Conservation (phyloP, 2,329 filamentous ascomycete genomes). For the Pyrenochaeta sp. region DNA sequence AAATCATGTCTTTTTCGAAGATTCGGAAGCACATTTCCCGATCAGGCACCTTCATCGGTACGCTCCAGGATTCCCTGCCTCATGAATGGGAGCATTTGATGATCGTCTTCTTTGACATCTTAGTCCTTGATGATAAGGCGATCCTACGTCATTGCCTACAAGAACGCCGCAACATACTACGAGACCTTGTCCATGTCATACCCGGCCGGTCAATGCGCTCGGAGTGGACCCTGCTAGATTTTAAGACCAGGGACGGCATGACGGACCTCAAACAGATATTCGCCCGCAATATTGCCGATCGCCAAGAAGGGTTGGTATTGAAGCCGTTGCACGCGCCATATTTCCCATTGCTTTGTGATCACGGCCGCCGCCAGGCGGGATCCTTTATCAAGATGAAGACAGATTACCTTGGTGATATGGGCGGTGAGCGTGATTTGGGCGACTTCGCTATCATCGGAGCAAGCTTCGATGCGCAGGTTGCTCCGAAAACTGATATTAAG, state of each 20-base stretch:
- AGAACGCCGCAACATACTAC: constrained; percentile 68
- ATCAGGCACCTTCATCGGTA: constrained; percentile 74
- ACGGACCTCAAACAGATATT: constrained; percentile 60
- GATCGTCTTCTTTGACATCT: constrained; percentile 68
- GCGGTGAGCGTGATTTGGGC: constrained; percentile 70
- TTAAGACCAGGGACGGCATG: constrained; percentile 52
- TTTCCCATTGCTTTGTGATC: constrained; percentile 57
- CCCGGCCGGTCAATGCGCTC: constrained; percentile 73
- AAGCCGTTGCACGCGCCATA: constrained; percentile 82
- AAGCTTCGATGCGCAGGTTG: constrained; percentile 72
- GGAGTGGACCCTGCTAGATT: constrained; percentile 73
- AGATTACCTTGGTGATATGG: constrained; percentile 80
- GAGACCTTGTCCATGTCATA: constrained; percentile 62
- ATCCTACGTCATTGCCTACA: constrained; percentile 64
- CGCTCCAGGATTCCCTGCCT: constrained; percentile 70
- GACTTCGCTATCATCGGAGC: constrained; percentile 85
- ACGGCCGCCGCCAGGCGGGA: constrained; percentile 38
- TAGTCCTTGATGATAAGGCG: constrained; percentile 64
- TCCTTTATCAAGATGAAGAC: constrained; percentile 88
- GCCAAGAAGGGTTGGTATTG: constrained; percentile 81
- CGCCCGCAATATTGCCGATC: constrained; percentile 69
- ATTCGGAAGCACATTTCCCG: constrained; percentile 81
- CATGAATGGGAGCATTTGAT: constrained; percentile 66
- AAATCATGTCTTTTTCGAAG: constrained; percentile 79
- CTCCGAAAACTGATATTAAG: constrained; percentile 62